Percentiles rank a stretch among this genome's conserved stretches.
These are phyloP conservation scores for Rhytidiadelphus loreus DNA, from an alignment of 225 moss, liverwort and hornwort genomes.

Conservation along the genomic window DNA sequence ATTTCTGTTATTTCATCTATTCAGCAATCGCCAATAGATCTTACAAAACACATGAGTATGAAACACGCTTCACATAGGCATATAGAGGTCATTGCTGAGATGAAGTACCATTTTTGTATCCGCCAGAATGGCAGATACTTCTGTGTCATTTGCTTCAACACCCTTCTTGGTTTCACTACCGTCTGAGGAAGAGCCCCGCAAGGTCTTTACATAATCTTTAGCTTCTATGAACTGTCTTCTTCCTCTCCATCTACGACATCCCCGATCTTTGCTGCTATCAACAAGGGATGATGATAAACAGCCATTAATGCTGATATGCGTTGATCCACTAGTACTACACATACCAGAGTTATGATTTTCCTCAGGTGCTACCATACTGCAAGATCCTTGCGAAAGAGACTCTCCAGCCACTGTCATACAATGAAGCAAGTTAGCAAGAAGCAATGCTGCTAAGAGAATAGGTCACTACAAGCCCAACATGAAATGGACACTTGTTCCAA, in stretches of 20 bases:
- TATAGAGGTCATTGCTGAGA: neutral
- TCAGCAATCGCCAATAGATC: neutral
- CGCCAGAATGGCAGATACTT: conserved; percentile 7
- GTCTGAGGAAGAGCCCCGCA: conserved; percentile 21
- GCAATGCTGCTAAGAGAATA: neutral
- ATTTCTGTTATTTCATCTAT: neutral
- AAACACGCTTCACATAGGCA: neutral
- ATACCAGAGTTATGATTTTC: conserved; percentile 35
- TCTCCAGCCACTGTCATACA: conserved; percentile 28
- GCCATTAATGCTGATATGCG: conserved; percentile 17
- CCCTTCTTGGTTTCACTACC: neutral
- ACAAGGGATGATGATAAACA: conserved; percentile 17
- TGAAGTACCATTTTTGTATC: conserved; percentile 23
- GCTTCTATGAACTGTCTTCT: conserved; percentile 20
- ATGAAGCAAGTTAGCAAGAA: neutral
- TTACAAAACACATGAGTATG: neutral
- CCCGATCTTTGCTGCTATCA: conserved; percentile 16
- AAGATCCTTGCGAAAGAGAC: conserved; percentile 30
- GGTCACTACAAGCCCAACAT: neutral
- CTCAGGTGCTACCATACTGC: conserved; percentile 22
- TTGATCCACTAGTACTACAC: conserved; percentile 70
- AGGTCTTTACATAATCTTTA: conserved; percentile 22
- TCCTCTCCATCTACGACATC: conserved; percentile 53
- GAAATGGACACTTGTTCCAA: neutral
- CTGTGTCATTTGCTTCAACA: conserved; percentile 1